Conservation (phyloP, 768 basidiomycete genomes). For the Pholiota microspora region DNA sequence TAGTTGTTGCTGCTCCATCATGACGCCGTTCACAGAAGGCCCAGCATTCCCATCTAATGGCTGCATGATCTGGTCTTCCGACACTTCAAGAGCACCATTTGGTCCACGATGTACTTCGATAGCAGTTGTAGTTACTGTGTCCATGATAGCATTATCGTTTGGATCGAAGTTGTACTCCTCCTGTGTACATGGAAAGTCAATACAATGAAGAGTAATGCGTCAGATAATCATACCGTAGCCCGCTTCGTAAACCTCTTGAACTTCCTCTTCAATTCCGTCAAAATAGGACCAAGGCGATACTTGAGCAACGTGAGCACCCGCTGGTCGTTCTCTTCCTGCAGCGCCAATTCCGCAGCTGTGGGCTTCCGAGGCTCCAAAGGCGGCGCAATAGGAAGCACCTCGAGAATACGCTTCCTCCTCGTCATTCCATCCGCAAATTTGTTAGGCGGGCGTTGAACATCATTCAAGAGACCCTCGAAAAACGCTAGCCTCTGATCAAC, state of each 20-base stretch:
- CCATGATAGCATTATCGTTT: slow-evolving; percentile 17
- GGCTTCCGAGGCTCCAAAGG: slow-evolving; percentile 85
- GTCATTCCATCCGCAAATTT: slow-evolving; percentile 88
- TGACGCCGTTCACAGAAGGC: slow-evolving; percentile 33
- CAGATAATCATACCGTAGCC: slow-evolving; percentile 55
- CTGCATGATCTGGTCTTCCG: slow-evolving; percentile 33
- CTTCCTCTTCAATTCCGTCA: slow-evolving; percentile 88
- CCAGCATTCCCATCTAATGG: slow-evolving; percentile 30
- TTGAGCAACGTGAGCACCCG: slow-evolving; percentile 78
- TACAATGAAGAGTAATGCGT: slow-evolving; percentile 6
- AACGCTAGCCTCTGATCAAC: slow-evolving; percentile 62
- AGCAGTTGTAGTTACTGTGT: slow-evolving; percentile 23
- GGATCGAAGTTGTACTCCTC: slow-evolving; percentile 70
- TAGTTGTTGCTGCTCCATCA: slow-evolving; percentile 33
- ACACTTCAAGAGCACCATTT: slow-evolving; percentile 44
- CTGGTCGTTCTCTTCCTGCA: slow-evolving; percentile 82
- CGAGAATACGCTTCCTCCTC: slow-evolving; percentile 79
- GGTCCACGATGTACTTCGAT: slow-evolving; percentile 28
- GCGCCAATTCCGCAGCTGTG: slow-evolving; percentile 74
- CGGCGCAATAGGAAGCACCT: slow-evolving; percentile 84
- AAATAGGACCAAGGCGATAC: slow-evolving; percentile 86
- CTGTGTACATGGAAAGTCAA: slow-evolving; percentile 33
- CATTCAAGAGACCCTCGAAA: slow-evolving; percentile 70
- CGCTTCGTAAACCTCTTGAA: slow-evolving; percentile 87
- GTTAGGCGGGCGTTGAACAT: slow-evolving; percentile 74